Evolutionary conservation across 2,329 filamentous ascomycete species (phyloP).

Genomic region (Cyphellophora europaea): DNA sequence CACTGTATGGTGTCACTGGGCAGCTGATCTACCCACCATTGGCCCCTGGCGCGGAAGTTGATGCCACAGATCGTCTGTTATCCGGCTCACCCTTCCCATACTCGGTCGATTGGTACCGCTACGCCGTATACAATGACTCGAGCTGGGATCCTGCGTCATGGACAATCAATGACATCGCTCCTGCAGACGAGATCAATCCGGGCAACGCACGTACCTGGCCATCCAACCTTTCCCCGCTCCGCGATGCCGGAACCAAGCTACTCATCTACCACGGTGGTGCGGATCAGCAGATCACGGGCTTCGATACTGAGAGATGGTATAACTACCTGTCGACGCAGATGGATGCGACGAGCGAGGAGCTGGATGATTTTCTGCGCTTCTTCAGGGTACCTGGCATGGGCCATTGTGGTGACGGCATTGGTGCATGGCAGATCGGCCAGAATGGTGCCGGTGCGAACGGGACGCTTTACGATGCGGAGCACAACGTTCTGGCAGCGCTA

Average conservation of each 20-base stretch:
- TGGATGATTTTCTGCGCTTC: slow-evolving; percentile 36
- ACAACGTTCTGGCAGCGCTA: slow-evolving; percentile 41
- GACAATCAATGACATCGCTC: slow-evolving; percentile 26
- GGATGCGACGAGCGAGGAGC: slow-evolving; percentile 20
- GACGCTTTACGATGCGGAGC: slow-evolving; percentile 22
- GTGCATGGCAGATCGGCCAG: slow-evolving; percentile 3
- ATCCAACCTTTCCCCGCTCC: slow-evolving; percentile 39
- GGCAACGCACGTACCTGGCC: slow-evolving; percentile 34
- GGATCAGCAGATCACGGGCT: slow-evolving; percentile 43
- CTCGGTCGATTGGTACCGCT: slow-evolving; percentile 33
- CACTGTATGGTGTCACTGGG: slow-evolving; percentile 24
- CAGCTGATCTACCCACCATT: slow-evolving; percentile 26
- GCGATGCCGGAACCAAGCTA: slow-evolving; percentile 32
- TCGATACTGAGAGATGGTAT: slow-evolving; percentile 44
- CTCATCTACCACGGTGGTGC: slow-evolving; percentile 33
- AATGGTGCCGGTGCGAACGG: slow-evolving; percentile 1
- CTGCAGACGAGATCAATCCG: slow-evolving; percentile 17
- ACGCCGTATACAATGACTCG: slow-evolving; percentile 32
- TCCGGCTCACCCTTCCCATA: slow-evolving; percentile 20
- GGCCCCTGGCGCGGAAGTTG: slow-evolving; percentile 7
- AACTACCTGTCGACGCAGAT: slow-evolving; percentile 33
- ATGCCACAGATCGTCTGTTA: slow-evolving; percentile 18
- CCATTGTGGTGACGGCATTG: slow-evolving; percentile 34
- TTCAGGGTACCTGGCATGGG: slow-evolving; percentile 47
- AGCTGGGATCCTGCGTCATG: slow-evolving; percentile 29